Base-by-base conservation (phyloP, 495 filamentous ascomycete genomes). In the Aspergillus baeticus region DNA sequence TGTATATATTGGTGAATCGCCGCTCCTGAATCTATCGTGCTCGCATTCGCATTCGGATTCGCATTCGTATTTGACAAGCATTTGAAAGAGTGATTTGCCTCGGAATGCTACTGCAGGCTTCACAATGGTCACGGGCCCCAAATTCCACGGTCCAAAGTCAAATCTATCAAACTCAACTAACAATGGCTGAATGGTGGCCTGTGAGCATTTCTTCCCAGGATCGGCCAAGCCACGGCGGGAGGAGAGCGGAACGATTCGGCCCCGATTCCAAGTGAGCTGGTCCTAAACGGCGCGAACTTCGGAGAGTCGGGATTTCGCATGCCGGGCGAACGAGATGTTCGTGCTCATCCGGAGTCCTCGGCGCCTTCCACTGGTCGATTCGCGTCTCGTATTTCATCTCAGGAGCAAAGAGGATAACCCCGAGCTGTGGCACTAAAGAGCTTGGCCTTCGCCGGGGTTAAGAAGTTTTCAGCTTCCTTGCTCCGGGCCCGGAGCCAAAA, bases 1-100 rank as follows among this genome's bases (percentile, higher is more conserved):
- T 62, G 65, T 67, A 73, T 75, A 76, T 69, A 64, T 65, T 65
- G 55, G 66, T 54, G 63, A 71, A 72, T 77, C 74, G 64, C 74
- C 74, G 65, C 74, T 77, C 73, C 50, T 71, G 65, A 58, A 63
- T 65, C 53, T 68, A 59, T 63, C 26, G 26, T 29, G 26, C 26
- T 60, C 31, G 20, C 41, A 22, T 21, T 11, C 33, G 33, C 21
- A 34, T 50, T 20, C 26, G 26, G 66, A 61, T 64, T 60, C 31
- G 20, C 41, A 22, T 18, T 11, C 33, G 29, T 35, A 33, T 49
- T 17, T n/a, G 26, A 29, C 26, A 29, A 29, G 26, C 26, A 29
- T 29, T 29, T 29, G 26, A 29, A 29, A 29, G 4, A 29, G 26
- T 29, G 26, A 29, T 29, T 3, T 29, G 26, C 34, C 45, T 48